Conservation (phyloP, 2,329 filamentous ascomycete genomes). For the Microdochium paspali region DNA sequence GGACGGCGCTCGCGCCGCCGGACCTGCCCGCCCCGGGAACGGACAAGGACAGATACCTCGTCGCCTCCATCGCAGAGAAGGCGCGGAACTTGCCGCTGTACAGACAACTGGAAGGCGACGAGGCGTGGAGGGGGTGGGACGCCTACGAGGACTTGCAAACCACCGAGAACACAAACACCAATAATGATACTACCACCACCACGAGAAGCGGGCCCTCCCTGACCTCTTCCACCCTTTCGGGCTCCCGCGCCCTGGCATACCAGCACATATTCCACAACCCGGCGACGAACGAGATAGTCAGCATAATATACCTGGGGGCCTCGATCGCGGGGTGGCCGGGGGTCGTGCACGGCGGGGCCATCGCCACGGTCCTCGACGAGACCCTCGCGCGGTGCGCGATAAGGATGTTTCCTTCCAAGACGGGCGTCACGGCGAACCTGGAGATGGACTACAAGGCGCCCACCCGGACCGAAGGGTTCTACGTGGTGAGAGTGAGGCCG, state of each 20-base stretch:
- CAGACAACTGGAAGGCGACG: slow-evolving; percentile 32
- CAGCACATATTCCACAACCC: slow-evolving; percentile 58
- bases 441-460: slow-evolving; percentile 54
- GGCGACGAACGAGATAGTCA: slow-evolving; percentile 45
- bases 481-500: slow-evolving; percentile 46
- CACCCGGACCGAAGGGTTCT: slow-evolving; percentile 51
- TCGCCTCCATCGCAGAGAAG: slow-evolving; percentile 22
- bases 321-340: slow-evolving; percentile 60
- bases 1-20: slow-evolving; percentile 32
- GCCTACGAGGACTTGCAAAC: slow-evolving; percentile 22
- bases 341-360: slow-evolving; percentile 60
- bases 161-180: slow-evolving; percentile 3
- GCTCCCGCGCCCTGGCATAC: slow-evolving; percentile 31
- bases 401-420: slow-evolving; percentile 32
- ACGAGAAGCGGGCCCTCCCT: slow-evolving; percentile 11
- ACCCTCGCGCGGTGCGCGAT: slow-evolving; percentile 55
- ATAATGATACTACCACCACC: no score
- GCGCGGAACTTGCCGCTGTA: slow-evolving; percentile 38
- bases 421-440: slow-evolving; percentile 47
- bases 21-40: slow-evolving; percentile 26
- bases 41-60: slow-evolving; percentile 26
- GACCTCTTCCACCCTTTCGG: slow-evolving; percentile 31
- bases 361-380: slow-evolving; percentile 63
- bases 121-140: slow-evolving; percentile 28
- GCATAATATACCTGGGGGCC: slow-evolving; percentile 60